Base-by-base conservation (phyloP, 2,329 filamentous ascomycete genomes). In the Sporothrix phasma region DNA sequence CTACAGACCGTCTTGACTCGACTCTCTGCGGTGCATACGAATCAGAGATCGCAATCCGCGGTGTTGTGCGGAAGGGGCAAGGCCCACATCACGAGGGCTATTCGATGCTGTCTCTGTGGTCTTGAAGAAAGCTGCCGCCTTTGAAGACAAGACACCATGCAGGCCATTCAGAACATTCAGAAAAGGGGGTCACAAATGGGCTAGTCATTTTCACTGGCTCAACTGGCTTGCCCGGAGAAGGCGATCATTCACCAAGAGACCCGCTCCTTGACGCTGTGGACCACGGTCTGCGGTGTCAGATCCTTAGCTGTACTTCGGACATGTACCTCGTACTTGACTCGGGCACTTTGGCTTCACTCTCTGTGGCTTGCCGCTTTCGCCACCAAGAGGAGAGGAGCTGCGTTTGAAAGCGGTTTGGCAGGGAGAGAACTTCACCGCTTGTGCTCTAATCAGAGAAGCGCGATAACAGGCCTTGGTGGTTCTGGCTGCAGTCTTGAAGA, bases 181-280 rank as follows among this genome's bases (percentile, higher is more conserved):
- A 43, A 58, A 43, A 24, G 54, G 34, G 22, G 19, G 5, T 19
- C 22, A 22, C 37, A 10, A 54, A 54, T 37, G 51, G 39, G 19
- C 26, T 53, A 29, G 31, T 24, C 51, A 56, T 39, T 24, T 56
- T 39, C 39, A 15, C 19, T 39, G 51, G 31, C 22, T 58, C 37
- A 10, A 39, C 1, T 54, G 51, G 31, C 51, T 54, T 15, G 51
- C 51, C 11, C 29, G 31, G 31, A 54, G 31, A 15, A 54, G 34
- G 54, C 34, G 54, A 43, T 58, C 54, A 58, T 58, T 58, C 54
- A 58, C 37, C 24, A 43, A 17, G 19, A 43, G 37, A 58, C 54
- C 54, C 54, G 54, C 22, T 43, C 54, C 37, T 22, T 24, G 24
- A 58, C 37, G 24, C 37, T 29, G 53, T 39, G 51, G 31, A 54